Conservation (phyloP, 2,329 filamentous ascomycete species). For the Zasmidium cellare region DNA sequence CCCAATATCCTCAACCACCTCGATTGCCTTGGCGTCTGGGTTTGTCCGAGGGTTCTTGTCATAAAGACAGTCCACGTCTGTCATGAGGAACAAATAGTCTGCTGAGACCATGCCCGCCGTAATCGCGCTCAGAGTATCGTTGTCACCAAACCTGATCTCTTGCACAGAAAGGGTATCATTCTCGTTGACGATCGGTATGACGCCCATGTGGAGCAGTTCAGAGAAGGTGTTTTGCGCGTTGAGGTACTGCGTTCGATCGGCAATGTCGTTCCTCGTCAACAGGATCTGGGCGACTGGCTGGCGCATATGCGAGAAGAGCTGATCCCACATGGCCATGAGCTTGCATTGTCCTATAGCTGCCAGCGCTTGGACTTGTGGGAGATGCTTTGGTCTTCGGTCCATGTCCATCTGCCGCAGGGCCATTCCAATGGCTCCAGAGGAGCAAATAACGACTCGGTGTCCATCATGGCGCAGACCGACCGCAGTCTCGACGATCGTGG, state of each 20-base stretch:
- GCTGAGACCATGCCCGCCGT: constrained; percentile 97
- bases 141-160: constrained; percentile 99
- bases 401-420: constrained; percentile 88
- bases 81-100: constrained; percentile 97
- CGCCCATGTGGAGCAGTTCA: constrained; percentile 88
- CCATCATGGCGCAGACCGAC: constrained; percentile 85
- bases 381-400: constrained; percentile 81
- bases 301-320: constrained; percentile 79
- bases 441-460: constrained; percentile 92
- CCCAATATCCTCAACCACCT: constrained; percentile 86
- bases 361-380: constrained; percentile 87
- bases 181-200: constrained; percentile 98
- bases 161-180: constrained; percentile 96
- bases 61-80: constrained; percentile 95
- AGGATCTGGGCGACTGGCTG: constrained; percentile 95
- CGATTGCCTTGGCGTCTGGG: constrained; percentile 83
- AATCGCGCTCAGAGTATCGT: constrained; percentile 94
- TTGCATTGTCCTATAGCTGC: constrained; percentile 95
- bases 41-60: constrained; percentile 89
- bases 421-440: constrained; percentile 94
- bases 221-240: constrained; percentile 96
- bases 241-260: constrained; percentile 90
- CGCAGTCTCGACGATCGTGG: constrained; percentile 90
- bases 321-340: constrained; percentile 94
- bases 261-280: constrained; percentile 92